Evolutionary conservation across 2,329 filamentous ascomycete genomes (phyloP).

Genomic region (Hypoxylon sp.): DNA sequence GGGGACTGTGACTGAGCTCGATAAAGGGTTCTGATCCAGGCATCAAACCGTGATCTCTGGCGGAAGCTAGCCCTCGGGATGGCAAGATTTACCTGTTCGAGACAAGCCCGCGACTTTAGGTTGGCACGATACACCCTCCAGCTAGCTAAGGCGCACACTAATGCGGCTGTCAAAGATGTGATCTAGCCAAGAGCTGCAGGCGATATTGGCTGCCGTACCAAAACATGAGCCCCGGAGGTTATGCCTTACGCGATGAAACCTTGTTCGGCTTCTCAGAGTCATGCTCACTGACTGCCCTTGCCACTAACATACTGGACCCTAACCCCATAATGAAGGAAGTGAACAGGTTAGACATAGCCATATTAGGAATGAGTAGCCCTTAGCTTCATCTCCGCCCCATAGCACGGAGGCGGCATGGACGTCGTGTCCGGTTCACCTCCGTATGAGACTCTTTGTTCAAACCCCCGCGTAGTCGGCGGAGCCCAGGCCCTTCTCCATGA

Average conservation of each 20-base stretch:
- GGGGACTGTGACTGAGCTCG: slow-evolving; percentile 27
- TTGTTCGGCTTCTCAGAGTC: slow-evolving; percentile 22
- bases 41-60: slow-evolving; percentile 31
- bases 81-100: slow-evolving; percentile 31
- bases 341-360: slow-evolving; percentile 30
- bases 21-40: slow-evolving; percentile 26
- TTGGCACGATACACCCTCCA: slow-evolving; percentile 13
- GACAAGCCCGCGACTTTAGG: slow-evolving; percentile 18
- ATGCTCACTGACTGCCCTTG: slow-evolving; percentile 23
- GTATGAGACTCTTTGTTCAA: slow-evolving; percentile 24
- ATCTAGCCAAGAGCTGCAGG: slow-evolving; percentile 44
- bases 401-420: slow-evolving; percentile 6
- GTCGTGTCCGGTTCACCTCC: slow-evolving; percentile 16
- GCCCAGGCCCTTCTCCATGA: slow-evolving; percentile 29
- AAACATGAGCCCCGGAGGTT: slow-evolving; percentile 31
- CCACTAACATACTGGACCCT: slow-evolving; percentile 9
- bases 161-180: slow-evolving; percentile 46
- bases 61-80: slow-evolving; percentile 16
- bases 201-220: slow-evolving; percentile 38
- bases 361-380: slow-evolving; percentile 44
- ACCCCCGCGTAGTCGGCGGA: slow-evolving; percentile 38
- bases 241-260: slow-evolving; percentile 35
- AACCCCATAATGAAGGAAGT: slow-evolving; percentile 12
- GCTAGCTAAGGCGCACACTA: slow-evolving; percentile 28
- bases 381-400: slow-evolving; percentile 25